These are phyloP conservation scores for Polygonum maritimum DNA, from an alignment of 148 eudicot genomes.

Conservation along the genomic window DNA sequence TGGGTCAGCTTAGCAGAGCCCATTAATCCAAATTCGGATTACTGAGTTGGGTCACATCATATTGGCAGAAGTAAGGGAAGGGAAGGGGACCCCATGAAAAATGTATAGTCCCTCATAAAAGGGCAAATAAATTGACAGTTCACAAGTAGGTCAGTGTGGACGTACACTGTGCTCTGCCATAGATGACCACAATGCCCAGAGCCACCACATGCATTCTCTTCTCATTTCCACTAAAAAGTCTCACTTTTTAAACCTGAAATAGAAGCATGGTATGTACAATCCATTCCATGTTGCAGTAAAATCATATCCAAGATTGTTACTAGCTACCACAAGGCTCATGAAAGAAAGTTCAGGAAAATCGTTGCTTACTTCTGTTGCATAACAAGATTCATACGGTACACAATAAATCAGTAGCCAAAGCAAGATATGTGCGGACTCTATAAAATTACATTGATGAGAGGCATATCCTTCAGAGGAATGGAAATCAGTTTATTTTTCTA, in stretches of 20 bases:
- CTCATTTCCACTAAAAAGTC: background rate
- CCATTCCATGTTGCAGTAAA: background rate
- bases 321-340: background rate
- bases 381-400: too few species aligned
- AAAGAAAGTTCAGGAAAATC: background rate
- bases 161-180: slow-evolving; percentile 6
- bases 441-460: too few species aligned
- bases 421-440: too few species aligned
- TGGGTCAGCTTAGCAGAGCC: background rate
- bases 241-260: background rate
- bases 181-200: background rate
- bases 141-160: background rate
- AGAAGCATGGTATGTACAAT: background rate
- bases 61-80: background rate
- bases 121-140: slow-evolving; percentile 7
- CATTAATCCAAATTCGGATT: background rate
- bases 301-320: background rate
- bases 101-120: background rate
- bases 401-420: too few species aligned
- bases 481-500: background rate
- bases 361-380: background rate
- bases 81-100: background rate
- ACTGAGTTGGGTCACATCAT: background rate
- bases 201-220: slow-evolving; percentile 3
- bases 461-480: too few species aligned